phyloP scores from a whole-genome alignment of 2,329 filamentous ascomycete genomes.

The Penicillium sp. region DNA sequence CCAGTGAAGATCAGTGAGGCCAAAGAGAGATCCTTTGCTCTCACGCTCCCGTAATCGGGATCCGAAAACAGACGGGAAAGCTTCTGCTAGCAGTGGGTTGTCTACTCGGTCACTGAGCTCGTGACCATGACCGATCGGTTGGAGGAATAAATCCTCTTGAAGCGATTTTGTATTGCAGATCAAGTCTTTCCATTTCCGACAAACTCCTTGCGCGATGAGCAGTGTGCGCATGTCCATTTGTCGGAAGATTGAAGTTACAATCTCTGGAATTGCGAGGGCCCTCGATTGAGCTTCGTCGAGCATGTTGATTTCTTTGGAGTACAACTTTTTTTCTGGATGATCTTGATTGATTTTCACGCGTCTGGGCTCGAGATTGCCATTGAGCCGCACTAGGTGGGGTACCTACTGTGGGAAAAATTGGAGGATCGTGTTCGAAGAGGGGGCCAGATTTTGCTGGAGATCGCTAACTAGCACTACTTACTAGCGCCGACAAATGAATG shows the following conservation, averaged over 20 bases:
- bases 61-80: not conserved
- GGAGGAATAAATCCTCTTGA: not conserved
- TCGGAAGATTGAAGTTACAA: not conserved
- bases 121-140: not conserved
- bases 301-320: not conserved
- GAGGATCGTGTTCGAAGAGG: not conserved
- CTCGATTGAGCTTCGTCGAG: not conserved
- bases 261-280: slow-evolving; percentile 2
- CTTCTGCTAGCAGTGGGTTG: slow-evolving; percentile 1
- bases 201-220: not conserved
- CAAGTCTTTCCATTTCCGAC: not conserved
- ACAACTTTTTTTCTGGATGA: not conserved
- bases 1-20: slow-evolving; percentile 5
- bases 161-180: slow-evolving; percentile 1
- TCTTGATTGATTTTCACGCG: not conserved
- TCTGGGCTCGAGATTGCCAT: not conserved
- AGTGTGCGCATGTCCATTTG: slow-evolving; percentile 8
- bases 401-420: not conserved
- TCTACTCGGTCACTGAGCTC: not conserved
- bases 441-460: not conserved
- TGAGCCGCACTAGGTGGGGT: not conserved
- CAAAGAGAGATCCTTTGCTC: not conserved
- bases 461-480: too few species aligned
- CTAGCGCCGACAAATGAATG: not conserved
- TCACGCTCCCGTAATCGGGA: slow-evolving; percentile 2